phyloP scores from a whole-genome alignment of 2,329 filamentous ascomycete genomes.

The Aspergillus ochraceus region DNA sequence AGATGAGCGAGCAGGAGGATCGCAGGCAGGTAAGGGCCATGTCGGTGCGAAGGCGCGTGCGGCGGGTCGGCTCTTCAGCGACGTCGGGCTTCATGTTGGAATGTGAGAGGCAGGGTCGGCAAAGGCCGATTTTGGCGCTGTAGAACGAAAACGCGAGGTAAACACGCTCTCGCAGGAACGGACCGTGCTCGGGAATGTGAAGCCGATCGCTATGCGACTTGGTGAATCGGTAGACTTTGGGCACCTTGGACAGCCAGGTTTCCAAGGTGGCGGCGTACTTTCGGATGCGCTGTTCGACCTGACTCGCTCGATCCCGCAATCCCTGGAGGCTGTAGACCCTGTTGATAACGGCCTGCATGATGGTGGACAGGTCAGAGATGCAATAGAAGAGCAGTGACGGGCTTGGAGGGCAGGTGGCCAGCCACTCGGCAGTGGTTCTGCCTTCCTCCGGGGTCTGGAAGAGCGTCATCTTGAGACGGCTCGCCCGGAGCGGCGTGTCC shows the following conservation, averaged over 20 bases:
- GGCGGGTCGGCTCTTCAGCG: conserved; percentile 1
- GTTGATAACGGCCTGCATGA: conserved; percentile 39
- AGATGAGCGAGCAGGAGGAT: conserved; percentile 38
- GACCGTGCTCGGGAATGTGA: conserved; percentile 13
- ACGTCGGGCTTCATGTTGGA: conserved; percentile 20
- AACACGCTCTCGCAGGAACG: conserved; percentile 31
- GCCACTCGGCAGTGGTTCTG: conserved; percentile 18
- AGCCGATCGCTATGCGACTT: conserved; percentile 24
- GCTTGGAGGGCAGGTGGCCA: conserved; percentile 25
- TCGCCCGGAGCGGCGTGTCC: conserved; percentile 17
- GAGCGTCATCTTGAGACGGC: conserved; percentile 28
- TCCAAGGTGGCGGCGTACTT: conserved; percentile 33
- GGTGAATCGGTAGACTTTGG: conserved; percentile 34
- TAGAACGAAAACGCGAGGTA: conserved; percentile 44
- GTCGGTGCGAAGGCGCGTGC: conserved; percentile 15
- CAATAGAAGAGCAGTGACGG: conserved; percentile 40
- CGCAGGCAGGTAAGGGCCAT: conserved; percentile 40
- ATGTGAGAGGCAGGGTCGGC: conserved; percentile 43
- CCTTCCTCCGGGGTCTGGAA: conserved; percentile 24
- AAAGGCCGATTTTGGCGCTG: conserved; percentile 41
- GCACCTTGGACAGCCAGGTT: conserved; percentile 37
- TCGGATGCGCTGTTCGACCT: conserved; percentile 35
- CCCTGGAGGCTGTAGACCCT: conserved; percentile 41
- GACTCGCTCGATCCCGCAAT: conserved; percentile 28
- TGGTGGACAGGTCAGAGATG: conserved; percentile 37